Conservation (phyloP, 768 basidiomycete genomes). For the Xerocomus spinulosus region DNA sequence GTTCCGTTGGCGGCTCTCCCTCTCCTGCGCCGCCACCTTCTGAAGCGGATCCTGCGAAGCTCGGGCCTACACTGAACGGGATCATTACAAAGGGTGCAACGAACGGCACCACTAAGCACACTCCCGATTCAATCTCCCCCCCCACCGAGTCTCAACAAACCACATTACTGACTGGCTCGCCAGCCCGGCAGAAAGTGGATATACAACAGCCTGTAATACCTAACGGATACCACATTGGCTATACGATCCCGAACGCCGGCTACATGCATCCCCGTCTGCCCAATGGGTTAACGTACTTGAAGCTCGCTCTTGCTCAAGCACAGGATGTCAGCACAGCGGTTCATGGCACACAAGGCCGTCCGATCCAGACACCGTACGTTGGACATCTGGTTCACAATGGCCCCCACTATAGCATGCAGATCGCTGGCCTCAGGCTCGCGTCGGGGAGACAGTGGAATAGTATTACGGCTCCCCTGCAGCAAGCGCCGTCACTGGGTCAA, state of each 20-base stretch:
- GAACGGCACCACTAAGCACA: slow-evolving; percentile 25
- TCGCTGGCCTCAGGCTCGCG: slow-evolving; percentile 34
- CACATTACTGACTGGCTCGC: slow-evolving; percentile 30
- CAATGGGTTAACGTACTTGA: slow-evolving; percentile 50
- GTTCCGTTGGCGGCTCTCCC: slow-evolving; percentile 28
- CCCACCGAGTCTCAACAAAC: slow-evolving; percentile 21
- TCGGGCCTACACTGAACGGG: slow-evolving; percentile 15
- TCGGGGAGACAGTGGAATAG: slow-evolving; percentile 39
- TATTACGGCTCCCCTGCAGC: slow-evolving; percentile 21
- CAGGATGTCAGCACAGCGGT: slow-evolving; percentile 36
- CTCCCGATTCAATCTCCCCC: slow-evolving; percentile 11
- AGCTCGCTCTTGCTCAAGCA: slow-evolving; percentile 47
- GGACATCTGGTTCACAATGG: slow-evolving; percentile 29
- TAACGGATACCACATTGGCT: slow-evolving; percentile 48
- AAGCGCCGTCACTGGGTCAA: slow-evolving; percentile 19
- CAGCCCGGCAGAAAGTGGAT: slow-evolving; percentile 47
- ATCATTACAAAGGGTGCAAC: slow-evolving; percentile 26
- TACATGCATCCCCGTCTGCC: slow-evolving; percentile 35
- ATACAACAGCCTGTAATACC: slow-evolving; percentile 38
- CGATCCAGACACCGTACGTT: slow-evolving; percentile 32
- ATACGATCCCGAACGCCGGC: slow-evolving; percentile 32
- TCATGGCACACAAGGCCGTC: slow-evolving; percentile 33
- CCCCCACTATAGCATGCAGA: slow-evolving; percentile 29
- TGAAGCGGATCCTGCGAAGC: slow-evolving; percentile 37
- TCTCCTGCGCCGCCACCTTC: slow-evolving; percentile 38